Evolutionary conservation across 805 yeast genomes (phyloP).

Genomic region (Clavispora vitiphila): DNA sequence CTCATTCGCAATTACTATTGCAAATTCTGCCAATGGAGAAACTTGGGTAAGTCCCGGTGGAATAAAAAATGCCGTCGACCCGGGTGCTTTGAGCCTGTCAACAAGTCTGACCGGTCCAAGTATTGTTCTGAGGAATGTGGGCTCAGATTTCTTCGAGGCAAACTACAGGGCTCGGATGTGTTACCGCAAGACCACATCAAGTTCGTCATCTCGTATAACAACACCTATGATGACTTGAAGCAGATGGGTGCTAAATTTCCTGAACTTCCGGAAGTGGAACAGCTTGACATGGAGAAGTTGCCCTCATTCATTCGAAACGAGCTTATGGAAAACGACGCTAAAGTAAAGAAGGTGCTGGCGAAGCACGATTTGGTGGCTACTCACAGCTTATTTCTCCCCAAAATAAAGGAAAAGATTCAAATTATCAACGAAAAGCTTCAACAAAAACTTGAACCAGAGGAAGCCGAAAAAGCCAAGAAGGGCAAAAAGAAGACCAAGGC

Average conservation of each 20-base stretch:
- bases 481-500: constrained; percentile 16
- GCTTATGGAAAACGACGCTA: constrained; percentile 13
- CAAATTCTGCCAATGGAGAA: constrained; percentile 61
- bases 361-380: constrained; percentile 7
- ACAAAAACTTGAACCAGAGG: constrained; percentile 14
- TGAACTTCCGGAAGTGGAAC: constrained; percentile 27
- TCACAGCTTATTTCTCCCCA: constrained; percentile 19
- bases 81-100: constrained; percentile 54
- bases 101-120: constrained; percentile 44
- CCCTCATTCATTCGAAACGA: constrained; percentile 15
- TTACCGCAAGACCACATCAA: constrained; percentile 19
- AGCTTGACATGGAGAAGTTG: constrained; percentile 14
- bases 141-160: constrained; percentile 29
- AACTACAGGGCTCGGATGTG: constrained; percentile 18
- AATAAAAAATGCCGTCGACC: constrained; percentile 67
- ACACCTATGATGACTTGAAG: constrained; percentile 17
- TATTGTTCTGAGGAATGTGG: constrained; percentile 80
- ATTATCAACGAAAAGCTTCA: constrained; percentile 30
- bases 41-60: constrained; percentile 56
- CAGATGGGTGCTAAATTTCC: constrained; percentile 40
- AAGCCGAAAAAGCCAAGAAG: constrained; percentile 12
- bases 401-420: constrained; percentile 33
- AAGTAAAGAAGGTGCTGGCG: background rate
- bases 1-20: constrained; percentile 67
- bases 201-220: constrained; percentile 20